Evolutionary conservation across 495 filamentous ascomycete genomes (phyloP).

Genomic region (Sordaria brevicollis): DNA sequence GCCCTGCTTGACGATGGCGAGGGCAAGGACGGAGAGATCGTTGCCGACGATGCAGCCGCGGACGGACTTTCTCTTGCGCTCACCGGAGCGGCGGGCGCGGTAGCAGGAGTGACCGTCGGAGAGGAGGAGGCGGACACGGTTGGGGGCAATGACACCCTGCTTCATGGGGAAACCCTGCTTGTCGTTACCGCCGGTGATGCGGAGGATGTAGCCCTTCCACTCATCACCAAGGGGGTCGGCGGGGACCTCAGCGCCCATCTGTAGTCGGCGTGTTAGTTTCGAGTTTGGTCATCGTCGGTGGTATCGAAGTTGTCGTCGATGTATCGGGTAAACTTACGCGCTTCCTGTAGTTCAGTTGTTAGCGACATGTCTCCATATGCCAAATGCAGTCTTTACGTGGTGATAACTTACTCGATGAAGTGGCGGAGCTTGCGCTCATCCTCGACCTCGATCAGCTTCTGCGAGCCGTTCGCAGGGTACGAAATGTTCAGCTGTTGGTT

Average conservation of each 20-base stretch:
- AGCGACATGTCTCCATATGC: not conserved
- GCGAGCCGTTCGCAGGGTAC: slow-evolving; percentile 95
- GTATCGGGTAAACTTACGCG: slow-evolving; percentile 19
- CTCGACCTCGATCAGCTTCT: slow-evolving; percentile 97
- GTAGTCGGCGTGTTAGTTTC: not conserved
- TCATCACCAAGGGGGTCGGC: slow-evolving; percentile 93
- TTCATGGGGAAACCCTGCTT: slow-evolving; percentile 99
- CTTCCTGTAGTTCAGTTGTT: slow-evolving; percentile 17
- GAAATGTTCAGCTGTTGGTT: slow-evolving; percentile 81
- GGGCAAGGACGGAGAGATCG: slow-evolving; percentile 87
- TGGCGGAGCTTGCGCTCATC: slow-evolving; percentile 75
- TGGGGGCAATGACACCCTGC: slow-evolving; percentile 98
- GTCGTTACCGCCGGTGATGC: slow-evolving; percentile 99
- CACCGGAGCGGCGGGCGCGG: slow-evolving; percentile 90
- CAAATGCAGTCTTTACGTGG: not conserved
- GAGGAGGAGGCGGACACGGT: slow-evolving; percentile 92
- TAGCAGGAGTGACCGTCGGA: slow-evolving; percentile 93
- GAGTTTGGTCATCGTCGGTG: slow-evolving; percentile 14
- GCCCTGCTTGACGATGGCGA: slow-evolving; percentile 94
- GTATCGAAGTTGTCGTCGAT: slow-evolving; percentile 7
- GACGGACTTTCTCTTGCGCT: slow-evolving; percentile 98
- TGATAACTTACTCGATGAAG: slow-evolving; percentile 45
- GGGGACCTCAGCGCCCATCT: slow-evolving; percentile 95
- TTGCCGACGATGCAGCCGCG: slow-evolving; percentile 95
- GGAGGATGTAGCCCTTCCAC: slow-evolving; percentile 98